A percentile compares a stretch with the other conserved stretches of the same genome.
Evolutionary conservation across 352 stramenopile genomes (phyloP).

Genomic region (Globisporangium alternatum): DNA sequence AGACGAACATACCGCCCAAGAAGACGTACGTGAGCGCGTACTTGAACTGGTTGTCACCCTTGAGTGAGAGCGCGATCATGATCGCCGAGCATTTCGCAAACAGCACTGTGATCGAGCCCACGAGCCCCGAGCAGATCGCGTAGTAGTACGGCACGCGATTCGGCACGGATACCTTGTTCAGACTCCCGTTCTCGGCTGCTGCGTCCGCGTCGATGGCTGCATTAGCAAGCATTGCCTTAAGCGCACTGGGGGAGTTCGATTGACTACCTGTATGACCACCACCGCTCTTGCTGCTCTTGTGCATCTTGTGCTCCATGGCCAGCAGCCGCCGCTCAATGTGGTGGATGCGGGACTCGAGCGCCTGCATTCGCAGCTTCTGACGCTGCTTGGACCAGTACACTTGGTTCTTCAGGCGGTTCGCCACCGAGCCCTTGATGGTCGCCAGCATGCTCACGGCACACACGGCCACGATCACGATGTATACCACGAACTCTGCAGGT

Average conservation of each 20-base stretch:
- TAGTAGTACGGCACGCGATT: constrained; percentile 82
- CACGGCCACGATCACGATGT: constrained; percentile 74
- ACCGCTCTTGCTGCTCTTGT: constrained; percentile 25
- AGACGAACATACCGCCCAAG: constrained; percentile 82
- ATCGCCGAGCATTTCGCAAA: constrained; percentile 85
- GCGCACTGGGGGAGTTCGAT: not conserved
- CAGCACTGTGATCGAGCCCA: constrained; percentile 81
- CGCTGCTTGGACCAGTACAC: constrained; percentile 78
- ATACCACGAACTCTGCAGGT: constrained; percentile 60
- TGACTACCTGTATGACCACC: not conserved
- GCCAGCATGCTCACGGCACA: constrained; percentile 80
- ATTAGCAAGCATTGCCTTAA: constrained; percentile 5
- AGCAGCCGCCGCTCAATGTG: constrained; percentile 64
- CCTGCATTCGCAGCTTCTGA: constrained; percentile 81
- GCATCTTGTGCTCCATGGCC: constrained; percentile 60
- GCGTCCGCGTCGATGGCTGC: not conserved
- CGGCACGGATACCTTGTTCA: constrained; percentile 6
- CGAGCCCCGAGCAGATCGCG: constrained; percentile 82
- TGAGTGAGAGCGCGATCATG: constrained; percentile 80
- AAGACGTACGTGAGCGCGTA: constrained; percentile 86
- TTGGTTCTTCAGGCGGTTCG: constrained; percentile 83
- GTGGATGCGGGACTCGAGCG: constrained; percentile 63
- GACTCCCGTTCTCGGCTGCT: not conserved
- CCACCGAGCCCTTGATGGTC: constrained; percentile 86
- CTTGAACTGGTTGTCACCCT: constrained; percentile 86